Conservation (phyloP, 441 rosid genomes). For the Gossypium laxum region DNA sequence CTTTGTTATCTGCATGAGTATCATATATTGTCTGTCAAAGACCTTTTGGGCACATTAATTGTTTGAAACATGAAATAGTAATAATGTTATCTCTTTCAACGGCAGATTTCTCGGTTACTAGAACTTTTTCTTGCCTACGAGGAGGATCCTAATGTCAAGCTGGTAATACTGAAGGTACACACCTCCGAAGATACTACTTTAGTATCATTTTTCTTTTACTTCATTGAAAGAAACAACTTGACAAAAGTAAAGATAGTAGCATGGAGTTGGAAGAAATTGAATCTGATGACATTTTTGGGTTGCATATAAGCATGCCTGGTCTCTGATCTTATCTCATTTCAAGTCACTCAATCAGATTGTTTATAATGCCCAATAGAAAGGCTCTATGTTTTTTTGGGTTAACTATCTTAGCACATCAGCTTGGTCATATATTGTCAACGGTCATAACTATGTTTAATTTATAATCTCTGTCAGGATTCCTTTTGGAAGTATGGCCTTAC, state of each 20-base stretch:
- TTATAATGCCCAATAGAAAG: neutral
- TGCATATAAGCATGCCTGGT: neutral
- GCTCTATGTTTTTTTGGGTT: neutral
- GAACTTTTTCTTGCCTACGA: slow-evolving; percentile 17
- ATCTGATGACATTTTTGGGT: neutral
- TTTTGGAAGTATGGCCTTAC: neutral
- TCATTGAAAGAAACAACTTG: neutral
- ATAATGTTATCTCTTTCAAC: neutral
- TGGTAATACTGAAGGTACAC: slow-evolving; percentile 15
- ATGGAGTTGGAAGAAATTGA: neutral
- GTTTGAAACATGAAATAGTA: neutral
- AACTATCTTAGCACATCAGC: neutral
- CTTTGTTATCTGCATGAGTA: neutral
- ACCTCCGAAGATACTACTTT: neutral
- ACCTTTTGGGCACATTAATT: neutral
- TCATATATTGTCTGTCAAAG: neutral
- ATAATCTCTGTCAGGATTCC: neutral
- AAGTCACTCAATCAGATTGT: neutral
- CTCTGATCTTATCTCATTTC: neutral
- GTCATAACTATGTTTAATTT: neutral
- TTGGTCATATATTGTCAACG: neutral
- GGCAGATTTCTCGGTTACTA: slow-evolving; percentile 10
- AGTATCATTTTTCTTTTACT: neutral
- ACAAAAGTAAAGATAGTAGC: neutral
- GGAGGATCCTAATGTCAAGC: slow-evolving; percentile 16